These are phyloP conservation scores for Pseudocercospora fuligena DNA, from an alignment of 2,329 filamentous ascomycete species.

Conservation along the genomic window DNA sequence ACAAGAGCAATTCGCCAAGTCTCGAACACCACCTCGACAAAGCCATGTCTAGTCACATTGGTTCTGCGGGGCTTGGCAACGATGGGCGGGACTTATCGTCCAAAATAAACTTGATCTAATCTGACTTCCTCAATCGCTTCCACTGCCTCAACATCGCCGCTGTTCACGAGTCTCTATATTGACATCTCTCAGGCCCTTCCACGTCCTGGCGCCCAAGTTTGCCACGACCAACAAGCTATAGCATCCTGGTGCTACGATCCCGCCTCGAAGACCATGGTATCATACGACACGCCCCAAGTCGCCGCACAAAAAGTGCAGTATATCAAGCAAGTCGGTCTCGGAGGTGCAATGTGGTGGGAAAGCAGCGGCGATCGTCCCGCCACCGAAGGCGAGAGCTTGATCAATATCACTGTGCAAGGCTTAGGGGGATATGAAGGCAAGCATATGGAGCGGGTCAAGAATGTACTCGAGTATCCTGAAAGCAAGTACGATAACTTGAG, in stretches of 20 bases:
- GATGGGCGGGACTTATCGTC: slow-evolving; percentile 25
- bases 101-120: slow-evolving; percentile 46
- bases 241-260: slow-evolving; percentile 81
- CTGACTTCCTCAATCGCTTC: slow-evolving; percentile 32
- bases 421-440: slow-evolving; percentile 47
- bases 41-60: slow-evolving; percentile 9
- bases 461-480: slow-evolving; percentile 57
- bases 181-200: slow-evolving; percentile 63
- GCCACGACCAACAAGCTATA: slow-evolving; percentile 64
- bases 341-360: slow-evolving; percentile 98
- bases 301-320: slow-evolving; percentile 73
- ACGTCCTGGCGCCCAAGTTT: slow-evolving; percentile 66
- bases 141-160: neutral
- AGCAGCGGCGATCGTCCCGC: slow-evolving; percentile 72
- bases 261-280: slow-evolving; percentile 68
- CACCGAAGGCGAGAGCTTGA: slow-evolving; percentile 65
- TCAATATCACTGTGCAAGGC: slow-evolving; percentile 46
- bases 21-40: slow-evolving; percentile 20
- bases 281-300: slow-evolving; percentile 73
- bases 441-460: slow-evolving; percentile 53
- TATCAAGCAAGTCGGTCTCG: slow-evolving; percentile 69
- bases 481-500: slow-evolving; percentile 60
- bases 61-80: slow-evolving; percentile 12
- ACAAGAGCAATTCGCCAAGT: slow-evolving; percentile 30
- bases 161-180: neutral